Evolutionary conservation across 805 yeast genomes (phyloP), one percentile per base, ranked within the genome.

Genomic region (Komagataella pseudopastoris): DNA sequence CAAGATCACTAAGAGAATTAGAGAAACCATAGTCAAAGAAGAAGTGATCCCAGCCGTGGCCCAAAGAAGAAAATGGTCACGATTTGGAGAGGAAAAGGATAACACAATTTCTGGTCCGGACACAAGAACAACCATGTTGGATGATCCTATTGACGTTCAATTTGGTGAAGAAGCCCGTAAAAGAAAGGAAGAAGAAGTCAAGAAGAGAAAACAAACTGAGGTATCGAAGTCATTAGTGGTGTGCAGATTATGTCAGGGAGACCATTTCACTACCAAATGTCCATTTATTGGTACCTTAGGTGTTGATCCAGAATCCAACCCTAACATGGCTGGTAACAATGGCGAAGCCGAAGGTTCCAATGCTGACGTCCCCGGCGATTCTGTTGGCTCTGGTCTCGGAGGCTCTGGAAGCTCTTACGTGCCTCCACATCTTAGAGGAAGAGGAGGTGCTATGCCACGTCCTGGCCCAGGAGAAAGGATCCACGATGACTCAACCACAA

Each of bases 191-290:
- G 52, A 51, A 43, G 48, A 45, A 22, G 75, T 36, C 23, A 50
- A 46, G 52, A 44, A 23, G 17, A 64, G 72, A 71, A 68, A 63
- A 69, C 39, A 30, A 30, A 65, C 57, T 68, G 68, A 65, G 71
- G 56, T 63, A 63, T 55, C 57, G 63, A 57, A 64, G 65, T 20
- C 30, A 14, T 30, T 30, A 10, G 52, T 63, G 71, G 52, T 57
- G 14, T 93, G 99, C 80, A 87, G 97, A 78, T 72, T 77, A 51
- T 93, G 99, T 84, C 86, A 85, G 55, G 96, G 96, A 64, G 85
- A 81, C 59, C 99, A 93, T 76, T 87, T 83, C 78, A 86, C 97
- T 46, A 72, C 88, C 67, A 83, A 85, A 72, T 93, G 99, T 85
- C 99, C 99, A 56, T 88, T 80, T 78, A 90, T 86, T 72, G 95